Conservation (phyloP, 2,329 filamentous ascomycete genomes). For the Blastomyces percursus region DNA sequence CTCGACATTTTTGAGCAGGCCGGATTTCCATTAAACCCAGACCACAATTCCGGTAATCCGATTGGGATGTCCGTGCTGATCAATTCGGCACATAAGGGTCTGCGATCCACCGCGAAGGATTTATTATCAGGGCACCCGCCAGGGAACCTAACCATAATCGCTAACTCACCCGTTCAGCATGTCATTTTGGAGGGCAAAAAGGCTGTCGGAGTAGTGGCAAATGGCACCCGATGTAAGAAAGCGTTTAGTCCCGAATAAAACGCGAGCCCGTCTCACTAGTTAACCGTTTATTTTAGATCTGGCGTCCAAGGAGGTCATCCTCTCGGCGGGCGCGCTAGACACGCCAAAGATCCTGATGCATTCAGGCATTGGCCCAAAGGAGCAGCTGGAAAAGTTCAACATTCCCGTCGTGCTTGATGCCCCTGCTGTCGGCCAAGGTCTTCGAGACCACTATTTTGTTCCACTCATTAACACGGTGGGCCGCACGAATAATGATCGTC, state of each 20-base stretch:
- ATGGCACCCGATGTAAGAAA: conserved; percentile 31
- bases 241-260: not conserved
- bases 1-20: conserved; percentile 41
- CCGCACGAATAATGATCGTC: conserved; percentile 34
- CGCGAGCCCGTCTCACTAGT: not conserved
- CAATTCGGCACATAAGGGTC: conserved; percentile 40
- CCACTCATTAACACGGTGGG: conserved; percentile 30
- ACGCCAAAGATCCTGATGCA: conserved; percentile 36
- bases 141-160: conserved; percentile 44
- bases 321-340: conserved; percentile 32
- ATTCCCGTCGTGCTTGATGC: conserved; percentile 34
- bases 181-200: conserved; percentile 39
- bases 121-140: conserved; percentile 38
- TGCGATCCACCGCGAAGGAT: conserved; percentile 43
- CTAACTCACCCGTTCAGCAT: conserved; percentile 38
- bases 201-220: conserved; percentile 37
- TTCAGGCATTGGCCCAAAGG: conserved; percentile 39
- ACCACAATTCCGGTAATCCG: conserved; percentile 49
- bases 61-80: conserved; percentile 45
- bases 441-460: conserved; percentile 35
- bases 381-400: conserved; percentile 32
- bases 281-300: conserved; percentile 14
- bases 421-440: conserved; percentile 35
- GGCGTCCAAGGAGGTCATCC: conserved; percentile 31
- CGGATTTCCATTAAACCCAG: conserved; percentile 42